These are phyloP conservation scores for Hippophae gyantsensis DNA, from an alignment of 306 rosid genomes.

Conservation along the genomic window DNA sequence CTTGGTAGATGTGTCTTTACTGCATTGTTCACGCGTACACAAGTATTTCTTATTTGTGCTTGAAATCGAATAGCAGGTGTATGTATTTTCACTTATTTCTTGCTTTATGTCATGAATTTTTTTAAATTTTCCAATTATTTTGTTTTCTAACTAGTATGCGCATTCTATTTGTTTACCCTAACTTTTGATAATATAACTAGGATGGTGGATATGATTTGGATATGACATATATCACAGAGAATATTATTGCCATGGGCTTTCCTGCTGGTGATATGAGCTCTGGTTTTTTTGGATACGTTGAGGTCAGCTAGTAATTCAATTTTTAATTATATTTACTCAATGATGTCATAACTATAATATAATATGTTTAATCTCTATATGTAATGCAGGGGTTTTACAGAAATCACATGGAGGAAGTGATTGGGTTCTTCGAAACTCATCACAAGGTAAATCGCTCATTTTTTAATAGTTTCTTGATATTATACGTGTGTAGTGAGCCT, in stretches of 20 bases:
- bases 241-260: conserved; percentile 97
- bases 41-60: no score
- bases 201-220: conserved; percentile 98
- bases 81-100: no score
- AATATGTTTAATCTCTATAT: conserved; percentile 14
- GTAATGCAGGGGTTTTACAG: conserved; percentile 83
- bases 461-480: conserved; percentile 1
- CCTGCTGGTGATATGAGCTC: conserved; percentile 99
- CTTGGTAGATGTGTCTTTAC: no score
- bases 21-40: no score
- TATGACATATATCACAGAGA: conserved; percentile 96
- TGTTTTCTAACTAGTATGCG: conserved; percentile 4
- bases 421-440: conserved; percentile 90
- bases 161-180: conserved; percentile 12
- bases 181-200: conserved; percentile 29
- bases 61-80: no score
- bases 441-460: conserved; percentile 51
- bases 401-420: conserved; percentile 99
- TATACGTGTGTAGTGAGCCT: neutral
- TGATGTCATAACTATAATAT: conserved; percentile 7
- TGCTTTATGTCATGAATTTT: no score
- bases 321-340: conserved; percentile 12
- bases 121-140: neutral
- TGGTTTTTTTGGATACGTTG: conserved; percentile 95
- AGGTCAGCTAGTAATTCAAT: conserved; percentile 43